Evolutionary conservation across 805 yeast genomes (phyloP), one percentile per base, ranked within the genome.

Genomic region (Diddensiella transvaalensis): DNA sequence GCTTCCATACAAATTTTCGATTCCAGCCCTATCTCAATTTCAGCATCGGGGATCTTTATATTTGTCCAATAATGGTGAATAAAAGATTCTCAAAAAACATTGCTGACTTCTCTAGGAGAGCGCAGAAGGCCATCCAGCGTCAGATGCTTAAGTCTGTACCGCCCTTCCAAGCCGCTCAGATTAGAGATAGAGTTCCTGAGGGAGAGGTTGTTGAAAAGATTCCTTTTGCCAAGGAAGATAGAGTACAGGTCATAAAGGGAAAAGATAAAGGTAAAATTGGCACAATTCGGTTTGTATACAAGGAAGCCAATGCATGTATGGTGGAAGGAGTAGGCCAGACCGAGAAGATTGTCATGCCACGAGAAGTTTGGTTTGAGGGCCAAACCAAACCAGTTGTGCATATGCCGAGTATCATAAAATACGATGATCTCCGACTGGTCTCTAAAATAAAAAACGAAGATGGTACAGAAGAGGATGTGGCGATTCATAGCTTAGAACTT

Each of bases 261-360:
- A 73, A 75, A 41, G 76, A 78, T 60, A 79, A 79, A 60, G 96
- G 96, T n/a, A 80, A 78, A 22, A 74, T 89, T 11, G 81, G 91
- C 5, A 78, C 78, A 47, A 77, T 91, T 8, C 73, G 76, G 51
- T 78, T 79, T 50, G 79, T 80, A 52, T 78, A 77, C 44, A 67
- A 71, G n/a, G 74, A 76, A 39, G 74, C 82, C 19, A 86, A 88
- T 63, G 77, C 84, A 3, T 77, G 79, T 40, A 72, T 77, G 46
- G 70, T 90, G 44, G 80, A 75, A 49, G 86, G 86, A 47, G 80
- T 83, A 60, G 83, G 89, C 21, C 83, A 82, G 35, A 76, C 80
- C 11, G 75, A 76, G 54, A 73, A 75, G 42, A 74, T 79, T 44
- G 80, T 86, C 32, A 75, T 87, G 41, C 96, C 96, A 22, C 81